Conservation (phyloP, 345 rosid genomes). For the Eucalyptus urophylla region DNA sequence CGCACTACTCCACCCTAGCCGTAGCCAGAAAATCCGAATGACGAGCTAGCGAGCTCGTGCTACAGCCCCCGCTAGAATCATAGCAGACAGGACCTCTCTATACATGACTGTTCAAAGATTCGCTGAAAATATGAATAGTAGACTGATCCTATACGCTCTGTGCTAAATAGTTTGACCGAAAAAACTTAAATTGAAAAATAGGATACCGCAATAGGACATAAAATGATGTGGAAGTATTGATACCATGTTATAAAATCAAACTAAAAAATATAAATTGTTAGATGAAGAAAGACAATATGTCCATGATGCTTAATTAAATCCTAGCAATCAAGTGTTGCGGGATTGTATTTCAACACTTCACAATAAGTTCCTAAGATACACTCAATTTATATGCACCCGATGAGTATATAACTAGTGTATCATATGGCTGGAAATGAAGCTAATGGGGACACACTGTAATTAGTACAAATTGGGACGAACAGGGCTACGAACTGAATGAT, state of each 20-base stretch:
- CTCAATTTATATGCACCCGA: neutral
- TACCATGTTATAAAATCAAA: neutral
- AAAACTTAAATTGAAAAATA: neutral
- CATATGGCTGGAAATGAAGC: neutral
- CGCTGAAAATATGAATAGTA: neutral
- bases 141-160: fast-evolving
- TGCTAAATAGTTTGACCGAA: fast-evolving
- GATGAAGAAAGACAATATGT: neutral
- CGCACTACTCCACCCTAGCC: neutral
- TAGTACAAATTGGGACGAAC: fast-evolving
- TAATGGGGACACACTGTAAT: fast-evolving
- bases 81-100: neutral
- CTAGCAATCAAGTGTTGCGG: fast-evolving
- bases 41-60: neutral
- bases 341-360: neutral
- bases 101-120: too few species aligned
- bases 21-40: neutral
- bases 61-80: neutral
- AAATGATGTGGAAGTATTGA: neutral
- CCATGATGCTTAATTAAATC: neutral
- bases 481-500: fast-evolving
- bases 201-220: neutral
- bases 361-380: neutral
- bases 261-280: neutral
- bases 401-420: fast-evolving